A percentile compares a stretch with the other conserved stretches of the same genome.
Evolutionary conservation across 495 filamentous ascomycete genomes (phyloP).

Genomic region (Podospora didyma): DNA sequence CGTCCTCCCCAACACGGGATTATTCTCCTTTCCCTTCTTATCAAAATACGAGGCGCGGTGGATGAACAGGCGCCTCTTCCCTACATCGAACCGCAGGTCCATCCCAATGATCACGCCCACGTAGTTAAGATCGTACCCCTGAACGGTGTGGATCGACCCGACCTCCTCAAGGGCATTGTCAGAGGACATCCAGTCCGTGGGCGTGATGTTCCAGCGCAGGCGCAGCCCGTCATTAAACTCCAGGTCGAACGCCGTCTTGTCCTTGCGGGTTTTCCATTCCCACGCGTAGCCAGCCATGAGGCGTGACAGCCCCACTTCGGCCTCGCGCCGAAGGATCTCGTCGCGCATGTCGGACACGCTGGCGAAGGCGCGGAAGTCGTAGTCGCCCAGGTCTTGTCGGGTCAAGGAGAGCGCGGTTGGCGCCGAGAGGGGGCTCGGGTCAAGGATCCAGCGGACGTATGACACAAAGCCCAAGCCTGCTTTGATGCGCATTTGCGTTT

Average conservation of each 20-base stretch:
- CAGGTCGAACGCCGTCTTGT: not conserved
- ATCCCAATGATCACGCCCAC: not conserved
- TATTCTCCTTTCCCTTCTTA: constrained; percentile 2
- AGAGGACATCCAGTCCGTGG: not conserved
- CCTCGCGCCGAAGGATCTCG: not conserved
- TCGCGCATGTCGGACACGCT: not conserved
- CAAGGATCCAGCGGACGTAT: constrained; percentile 1
- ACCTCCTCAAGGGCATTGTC: not conserved
- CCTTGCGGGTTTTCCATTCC: not conserved
- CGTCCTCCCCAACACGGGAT: not conserved
- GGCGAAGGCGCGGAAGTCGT: constrained; percentile 1
- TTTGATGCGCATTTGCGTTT: constrained; percentile 1
- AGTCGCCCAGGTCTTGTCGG: not conserved
- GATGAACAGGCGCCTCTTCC: not conserved
- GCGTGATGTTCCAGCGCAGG: not conserved
- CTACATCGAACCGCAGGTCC: not conserved
- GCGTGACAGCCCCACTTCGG: not conserved
- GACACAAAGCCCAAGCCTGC: not conserved
- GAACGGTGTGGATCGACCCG: constrained; percentile 1
- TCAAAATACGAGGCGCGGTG: constrained; percentile 1
- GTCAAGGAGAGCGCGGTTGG: not conserved
- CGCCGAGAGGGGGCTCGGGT: not conserved
- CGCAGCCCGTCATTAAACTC: not conserved
- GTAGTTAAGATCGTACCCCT: constrained; percentile 3
- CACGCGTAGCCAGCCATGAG: not conserved